These are phyloP conservation scores for Plantago elongata DNA, from an alignment of 257 asterid genomes.

Conservation along the genomic window DNA sequence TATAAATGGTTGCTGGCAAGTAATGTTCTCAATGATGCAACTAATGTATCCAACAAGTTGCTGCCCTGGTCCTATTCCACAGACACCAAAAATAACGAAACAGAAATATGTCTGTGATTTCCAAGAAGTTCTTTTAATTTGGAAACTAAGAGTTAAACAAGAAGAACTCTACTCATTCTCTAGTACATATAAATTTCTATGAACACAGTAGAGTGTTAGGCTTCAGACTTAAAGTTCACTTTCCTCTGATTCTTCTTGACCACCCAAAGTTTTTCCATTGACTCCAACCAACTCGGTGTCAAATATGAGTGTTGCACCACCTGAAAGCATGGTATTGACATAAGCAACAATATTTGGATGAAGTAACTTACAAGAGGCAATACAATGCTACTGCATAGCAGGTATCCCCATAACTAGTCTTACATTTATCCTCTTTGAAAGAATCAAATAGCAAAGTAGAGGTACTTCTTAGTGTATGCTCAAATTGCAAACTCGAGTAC, in stretches of 20 bases:
- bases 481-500: too few relatives aligned
- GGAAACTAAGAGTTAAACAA: conserved; percentile 7
- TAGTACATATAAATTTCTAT: conserved; percentile 14
- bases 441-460: too few relatives aligned
- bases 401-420: too few relatives aligned
- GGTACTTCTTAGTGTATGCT: too few relatives aligned
- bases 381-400: not conserved
- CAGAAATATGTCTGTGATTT: too few relatives aligned
- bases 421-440: too few relatives aligned
- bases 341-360: not conserved
- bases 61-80: too few relatives aligned
- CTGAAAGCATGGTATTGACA: conserved; percentile 30
- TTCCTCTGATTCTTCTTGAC: conserved; percentile 27
- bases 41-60: too few relatives aligned
- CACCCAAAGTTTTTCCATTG: conserved; percentile 61
- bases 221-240: conserved; percentile 43
- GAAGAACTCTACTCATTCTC: conserved; percentile 12
- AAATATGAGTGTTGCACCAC: conserved; percentile 91
- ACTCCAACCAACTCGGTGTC: conserved; percentile 92
- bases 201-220: conserved; percentile 1
- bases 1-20: too few relatives aligned
- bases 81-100: too few relatives aligned
- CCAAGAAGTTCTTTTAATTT: conserved; percentile 1
- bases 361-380: not conserved
- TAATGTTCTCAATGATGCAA: too few relatives aligned